These are phyloP conservation scores for Stachybotrys echinatus DNA, from an alignment of 2,329 filamentous ascomycete genomes.

Conservation along the genomic window DNA sequence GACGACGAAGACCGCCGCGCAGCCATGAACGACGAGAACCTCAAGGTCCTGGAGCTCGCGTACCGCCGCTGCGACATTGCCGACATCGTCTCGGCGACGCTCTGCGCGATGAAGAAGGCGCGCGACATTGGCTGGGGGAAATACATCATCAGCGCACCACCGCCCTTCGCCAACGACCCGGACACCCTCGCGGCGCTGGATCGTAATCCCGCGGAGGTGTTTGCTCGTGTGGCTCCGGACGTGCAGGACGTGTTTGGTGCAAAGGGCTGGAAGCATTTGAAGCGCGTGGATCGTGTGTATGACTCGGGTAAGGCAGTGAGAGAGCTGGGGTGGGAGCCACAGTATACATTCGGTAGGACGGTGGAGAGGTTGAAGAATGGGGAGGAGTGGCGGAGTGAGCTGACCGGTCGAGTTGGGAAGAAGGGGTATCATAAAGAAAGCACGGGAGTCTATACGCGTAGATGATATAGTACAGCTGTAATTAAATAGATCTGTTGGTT, in stretches of 20 bases:
- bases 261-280: conserved; percentile 30
- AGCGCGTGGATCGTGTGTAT: conserved; percentile 38
- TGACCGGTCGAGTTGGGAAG: conserved; percentile 33
- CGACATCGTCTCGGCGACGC: conserved; percentile 36
- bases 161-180: conserved; percentile 27
- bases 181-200: conserved; percentile 27
- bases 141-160: conserved; percentile 39
- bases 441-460: conserved; percentile 37
- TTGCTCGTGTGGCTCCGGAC: conserved; percentile 18
- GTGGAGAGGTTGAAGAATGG: conserved; percentile 28
- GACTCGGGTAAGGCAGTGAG: conserved; percentile 33
- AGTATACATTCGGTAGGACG: conserved; percentile 31
- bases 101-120: conserved; percentile 30
- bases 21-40: conserved; percentile 33
- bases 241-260: conserved; percentile 22
- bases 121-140: conserved; percentile 26
- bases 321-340: conserved; percentile 36
- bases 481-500: too few relatives aligned
- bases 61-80: conserved; percentile 38
- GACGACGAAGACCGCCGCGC: conserved; percentile 35
- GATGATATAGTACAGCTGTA: too few relatives aligned
- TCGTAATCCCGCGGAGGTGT: conserved; percentile 21
- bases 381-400: conserved; percentile 31
- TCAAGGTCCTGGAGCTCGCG: conserved; percentile 42
- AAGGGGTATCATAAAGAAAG: conserved; percentile 37